Base-by-base conservation (phyloP, 441 rosid genomes). In the Adansonia gregorii region DNA sequence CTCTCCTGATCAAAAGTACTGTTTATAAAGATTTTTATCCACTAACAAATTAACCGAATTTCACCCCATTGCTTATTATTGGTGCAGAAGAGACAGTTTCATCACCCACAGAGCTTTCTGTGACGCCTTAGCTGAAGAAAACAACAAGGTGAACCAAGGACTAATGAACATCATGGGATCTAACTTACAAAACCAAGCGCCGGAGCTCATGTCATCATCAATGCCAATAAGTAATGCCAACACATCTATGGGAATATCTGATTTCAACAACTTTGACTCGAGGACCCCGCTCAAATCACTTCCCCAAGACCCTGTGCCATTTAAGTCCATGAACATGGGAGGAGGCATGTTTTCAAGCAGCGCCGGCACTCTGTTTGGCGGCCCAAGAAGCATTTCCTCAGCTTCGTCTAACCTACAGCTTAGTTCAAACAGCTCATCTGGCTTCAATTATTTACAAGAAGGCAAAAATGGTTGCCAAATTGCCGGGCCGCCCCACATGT, bases 81-180 rank as follows among this genome's bases (percentile, higher is more conserved):
- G 73, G 71, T 69, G 82, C 77, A 94, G 98, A 90, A 93, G 93
- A 85, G 98, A 94, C 76, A 93, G 98, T 79, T 95, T 92, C 75
- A 90, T 93, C 74, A 95, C 98, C 11, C 98, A 95, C 73, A 87
- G 98, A 81, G 98, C 98, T 8, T 93, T 95, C 76, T 95, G 98
- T 75, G 94, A 95, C 85, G 94, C 92, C 9, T 86, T 93, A 76
- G 97, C 98, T 10, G 92, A 87, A 87, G 98, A 93, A 84, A 88
- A 86, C 75, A 91, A 78, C 87, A 86, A 89, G 82, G 90, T 88
- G 69, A 91, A 88, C 86, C 93, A 91, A 87, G 88, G 85, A 56
- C 71, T 82, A 20, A 80, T 83, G 78, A 56, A 70, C 76, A 75
- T 74, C 72, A 72, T 67, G 31, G 83, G 80, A 67, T 63, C 86